phyloP scores from a whole-genome alignment of 768 basidiomycete genomes.

The Panus rudis region DNA sequence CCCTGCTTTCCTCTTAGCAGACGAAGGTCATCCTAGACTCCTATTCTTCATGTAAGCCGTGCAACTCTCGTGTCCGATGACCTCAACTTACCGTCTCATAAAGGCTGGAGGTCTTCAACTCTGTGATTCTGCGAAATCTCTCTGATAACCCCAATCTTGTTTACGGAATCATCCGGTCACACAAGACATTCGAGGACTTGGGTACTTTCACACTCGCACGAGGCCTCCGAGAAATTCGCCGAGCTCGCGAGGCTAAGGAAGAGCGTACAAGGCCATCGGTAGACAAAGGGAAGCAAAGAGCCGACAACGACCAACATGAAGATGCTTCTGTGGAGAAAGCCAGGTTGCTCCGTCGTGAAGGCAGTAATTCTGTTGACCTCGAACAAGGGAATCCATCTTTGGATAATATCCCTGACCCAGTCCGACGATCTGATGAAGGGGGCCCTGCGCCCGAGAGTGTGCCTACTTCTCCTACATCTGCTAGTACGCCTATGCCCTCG shows the following conservation, averaged over 20 bases:
- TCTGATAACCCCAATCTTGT: conserved; percentile 82
- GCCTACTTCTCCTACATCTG: conserved; percentile 40
- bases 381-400: conserved; percentile 19
- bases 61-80: neutral
- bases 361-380: conserved; percentile 21
- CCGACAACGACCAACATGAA: conserved; percentile 27
- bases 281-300: conserved; percentile 35
- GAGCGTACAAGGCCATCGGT: conserved; percentile 42
- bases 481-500: conserved; percentile 45
- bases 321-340: conserved; percentile 58
- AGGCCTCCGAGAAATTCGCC: conserved; percentile 81
- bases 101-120: conserved; percentile 90
- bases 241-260: conserved; percentile 65
- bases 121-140: conserved; percentile 70
- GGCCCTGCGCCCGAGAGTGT: conserved; percentile 18
- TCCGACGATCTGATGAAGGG: neutral
- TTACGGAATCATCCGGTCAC: conserved; percentile 78
- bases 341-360: conserved; percentile 52
- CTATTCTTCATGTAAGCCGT: conserved; percentile 78
- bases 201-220: conserved; percentile 85
- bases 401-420: conserved; percentile 16
- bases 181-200: conserved; percentile 82
- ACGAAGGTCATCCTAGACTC: conserved; percentile 91
- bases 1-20: conserved; percentile 81
- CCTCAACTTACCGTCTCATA: neutral